Conservation (phyloP, 2,329 filamentous ascomycete species). For the Colletotrichum musae region DNA sequence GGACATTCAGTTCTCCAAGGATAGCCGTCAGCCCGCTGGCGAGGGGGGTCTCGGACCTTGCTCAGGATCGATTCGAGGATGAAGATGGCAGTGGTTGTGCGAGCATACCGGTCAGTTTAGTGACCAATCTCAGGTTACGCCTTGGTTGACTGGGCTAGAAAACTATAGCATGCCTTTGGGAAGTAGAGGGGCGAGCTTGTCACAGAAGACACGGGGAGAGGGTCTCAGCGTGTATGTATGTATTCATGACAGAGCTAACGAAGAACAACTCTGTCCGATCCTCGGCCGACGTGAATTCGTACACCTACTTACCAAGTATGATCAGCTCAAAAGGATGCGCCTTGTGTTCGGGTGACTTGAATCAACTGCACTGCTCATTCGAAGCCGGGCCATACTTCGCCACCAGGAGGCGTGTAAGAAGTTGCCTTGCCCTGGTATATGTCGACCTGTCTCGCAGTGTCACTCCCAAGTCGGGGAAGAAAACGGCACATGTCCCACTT, state of each 20-base stretch:
- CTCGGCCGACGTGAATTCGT: no score
- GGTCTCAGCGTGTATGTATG: no score
- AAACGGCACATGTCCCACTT: slow-evolving; percentile 38
- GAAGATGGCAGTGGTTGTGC: neutral
- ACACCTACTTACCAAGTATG: no score
- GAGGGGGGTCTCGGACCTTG: slow-evolving; percentile 40
- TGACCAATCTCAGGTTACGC: neutral
- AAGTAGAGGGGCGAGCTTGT: no score
- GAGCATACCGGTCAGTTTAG: neutral
- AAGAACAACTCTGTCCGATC: no score
- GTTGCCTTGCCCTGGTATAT: slow-evolving; percentile 19
- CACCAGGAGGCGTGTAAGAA: slow-evolving; percentile 9
- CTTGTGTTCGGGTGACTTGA: neutral
- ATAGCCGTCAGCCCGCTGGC: slow-evolving; percentile 6
- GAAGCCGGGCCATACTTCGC: slow-evolving; percentile 14
- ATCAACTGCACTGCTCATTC: neutral
- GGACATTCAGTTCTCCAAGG: slow-evolving; percentile 37
- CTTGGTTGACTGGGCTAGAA: neutral
- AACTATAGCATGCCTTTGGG: neutral
- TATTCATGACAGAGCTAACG: no score
- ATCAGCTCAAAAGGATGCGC: neutral
- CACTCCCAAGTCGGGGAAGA: neutral
- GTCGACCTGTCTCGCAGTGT: slow-evolving; percentile 7
- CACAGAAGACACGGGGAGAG: no score
- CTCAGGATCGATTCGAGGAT: slow-evolving; percentile 15